Percentiles rank a stretch among this genome's conserved stretches.
Conservation (phyloP, 129 eudicot genomes). For the Saposhnikovia divaricata region DNA sequence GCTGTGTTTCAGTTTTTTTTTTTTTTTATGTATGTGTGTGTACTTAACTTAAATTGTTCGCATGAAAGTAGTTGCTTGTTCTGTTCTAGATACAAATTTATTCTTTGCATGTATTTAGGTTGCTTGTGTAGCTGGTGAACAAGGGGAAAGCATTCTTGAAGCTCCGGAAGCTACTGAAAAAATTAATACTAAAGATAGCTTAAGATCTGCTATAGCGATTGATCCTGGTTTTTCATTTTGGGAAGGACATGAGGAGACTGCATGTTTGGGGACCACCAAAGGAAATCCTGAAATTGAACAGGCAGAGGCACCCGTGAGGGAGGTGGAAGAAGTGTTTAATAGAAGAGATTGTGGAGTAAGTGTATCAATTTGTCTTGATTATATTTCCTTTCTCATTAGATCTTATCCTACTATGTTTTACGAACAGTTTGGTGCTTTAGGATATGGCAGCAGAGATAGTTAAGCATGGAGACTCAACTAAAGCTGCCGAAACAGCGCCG, state of each 20-base stretch:
- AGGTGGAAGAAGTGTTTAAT: background rate
- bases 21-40: background rate
- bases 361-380: background rate
- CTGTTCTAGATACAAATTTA: background rate
- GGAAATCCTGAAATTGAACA: slow-evolving; percentile 1
- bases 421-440: slow-evolving; percentile 4
- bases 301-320: background rate
- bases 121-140: background rate
- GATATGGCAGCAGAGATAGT: background rate
- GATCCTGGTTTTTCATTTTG: background rate
- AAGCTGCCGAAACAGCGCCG: background rate
- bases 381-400: background rate
- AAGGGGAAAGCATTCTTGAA: background rate
- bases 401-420: background rate
- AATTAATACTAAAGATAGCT: background rate
- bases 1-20: background rate
- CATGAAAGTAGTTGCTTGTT: background rate
- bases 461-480: slow-evolving; percentile 7
- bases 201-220: slow-evolving; percentile 1
- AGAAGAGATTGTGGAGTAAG: background rate
- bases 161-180: background rate
- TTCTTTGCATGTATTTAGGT: slow-evolving; percentile 2
- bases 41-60: background rate
- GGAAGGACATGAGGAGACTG: background rate
- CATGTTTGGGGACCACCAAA: background rate